Percentiles rank a stretch among this genome's conserved stretches.
phyloP scores from a whole-genome alignment of 169 alveolate genomes.

The Pseudocohnilembus persalinus region DNA sequence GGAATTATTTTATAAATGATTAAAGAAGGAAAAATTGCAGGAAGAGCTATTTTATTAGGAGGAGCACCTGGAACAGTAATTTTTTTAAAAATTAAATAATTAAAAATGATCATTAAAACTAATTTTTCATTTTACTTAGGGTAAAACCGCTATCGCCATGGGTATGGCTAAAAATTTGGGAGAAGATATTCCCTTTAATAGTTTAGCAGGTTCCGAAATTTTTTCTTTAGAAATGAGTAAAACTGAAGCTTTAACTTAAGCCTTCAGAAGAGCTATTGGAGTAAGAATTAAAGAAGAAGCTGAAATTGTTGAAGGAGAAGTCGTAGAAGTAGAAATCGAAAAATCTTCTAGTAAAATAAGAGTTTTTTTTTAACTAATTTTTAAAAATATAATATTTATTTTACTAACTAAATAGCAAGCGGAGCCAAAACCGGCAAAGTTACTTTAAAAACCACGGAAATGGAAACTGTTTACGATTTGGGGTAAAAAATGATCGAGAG shows the following conservation, averaged over 20 bases:
- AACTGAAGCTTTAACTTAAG: constrained; percentile 96
- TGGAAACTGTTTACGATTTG: constrained; percentile 98
- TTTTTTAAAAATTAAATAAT: too few species aligned
- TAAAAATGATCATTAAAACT: background rate
- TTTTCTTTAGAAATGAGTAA: constrained; percentile 97
- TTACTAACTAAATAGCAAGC: constrained; percentile 18
- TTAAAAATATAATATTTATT: too few species aligned
- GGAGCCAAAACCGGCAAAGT: constrained; percentile 93
- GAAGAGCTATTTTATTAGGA: constrained; percentile 97
- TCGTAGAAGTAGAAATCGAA: constrained; percentile 98
- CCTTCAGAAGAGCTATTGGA: constrained; percentile 98
- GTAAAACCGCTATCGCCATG: constrained; percentile 99
- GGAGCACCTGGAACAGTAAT: constrained; percentile 97
- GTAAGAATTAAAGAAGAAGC: constrained; percentile 98
- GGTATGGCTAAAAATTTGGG: constrained; percentile 98
- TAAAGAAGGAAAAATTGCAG: constrained; percentile 97
- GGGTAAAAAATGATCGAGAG: constrained; percentile 95
- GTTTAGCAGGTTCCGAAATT: constrained; percentile 98
- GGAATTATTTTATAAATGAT: constrained; percentile 96
- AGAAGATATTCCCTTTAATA: constrained; percentile 97
- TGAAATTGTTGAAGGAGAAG: constrained; percentile 99
- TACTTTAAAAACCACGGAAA: constrained; percentile 98
- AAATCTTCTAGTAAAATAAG: constrained; percentile 69
- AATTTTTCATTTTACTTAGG: constrained; percentile 42
- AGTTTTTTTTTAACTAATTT: too few species aligned